Conservation (phyloP, 2,329 filamentous ascomycete genomes). For the Ceratocystiopsis brevicomis region DNA sequence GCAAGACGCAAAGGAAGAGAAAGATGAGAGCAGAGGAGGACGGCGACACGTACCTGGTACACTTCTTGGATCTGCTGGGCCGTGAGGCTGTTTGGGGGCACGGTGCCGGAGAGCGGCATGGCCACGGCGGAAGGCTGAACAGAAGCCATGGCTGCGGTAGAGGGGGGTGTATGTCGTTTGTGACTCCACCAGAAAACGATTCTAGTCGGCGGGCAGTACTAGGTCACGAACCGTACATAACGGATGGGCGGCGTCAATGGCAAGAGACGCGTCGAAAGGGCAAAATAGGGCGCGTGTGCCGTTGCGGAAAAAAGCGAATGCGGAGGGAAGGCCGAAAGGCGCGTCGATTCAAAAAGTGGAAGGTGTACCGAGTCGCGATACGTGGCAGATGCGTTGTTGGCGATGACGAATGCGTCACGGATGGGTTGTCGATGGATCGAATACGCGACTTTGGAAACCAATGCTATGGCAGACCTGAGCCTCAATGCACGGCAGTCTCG, state of each 20-base stretch:
- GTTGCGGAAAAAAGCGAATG: background rate
- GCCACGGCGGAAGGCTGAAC: slow-evolving; percentile 49
- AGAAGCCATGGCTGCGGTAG: slow-evolving; percentile 47
- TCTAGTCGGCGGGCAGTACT: background rate
- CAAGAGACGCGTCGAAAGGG: background rate
- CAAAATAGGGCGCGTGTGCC: background rate
- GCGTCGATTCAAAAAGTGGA: background rate
- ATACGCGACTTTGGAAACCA: too few species aligned
- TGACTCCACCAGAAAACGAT: slow-evolving; percentile 3
- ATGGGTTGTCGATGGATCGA: too few species aligned
- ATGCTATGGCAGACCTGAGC: too few species aligned
- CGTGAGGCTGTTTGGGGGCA: slow-evolving; percentile 48
- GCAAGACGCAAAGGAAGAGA: background rate
- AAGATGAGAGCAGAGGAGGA: background rate
- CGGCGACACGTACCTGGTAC: slow-evolving; percentile 15
- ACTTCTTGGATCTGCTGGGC: slow-evolving; percentile 63
- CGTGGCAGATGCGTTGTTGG: too few species aligned
- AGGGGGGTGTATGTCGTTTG: background rate
- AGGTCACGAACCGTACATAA: slow-evolving; percentile 4
- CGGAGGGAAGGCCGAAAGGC: too few species aligned
- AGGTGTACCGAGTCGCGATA: background rate
- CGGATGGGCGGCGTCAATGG: background rate
- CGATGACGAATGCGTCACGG: too few species aligned
- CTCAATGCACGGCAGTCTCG: too few species aligned
- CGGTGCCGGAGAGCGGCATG: slow-evolving; percentile 44